Percentiles rank a stretch among this genome's conserved stretches.
Conservation (phyloP, 306 rosid species). For the Begonia fuchsioides region DNA sequence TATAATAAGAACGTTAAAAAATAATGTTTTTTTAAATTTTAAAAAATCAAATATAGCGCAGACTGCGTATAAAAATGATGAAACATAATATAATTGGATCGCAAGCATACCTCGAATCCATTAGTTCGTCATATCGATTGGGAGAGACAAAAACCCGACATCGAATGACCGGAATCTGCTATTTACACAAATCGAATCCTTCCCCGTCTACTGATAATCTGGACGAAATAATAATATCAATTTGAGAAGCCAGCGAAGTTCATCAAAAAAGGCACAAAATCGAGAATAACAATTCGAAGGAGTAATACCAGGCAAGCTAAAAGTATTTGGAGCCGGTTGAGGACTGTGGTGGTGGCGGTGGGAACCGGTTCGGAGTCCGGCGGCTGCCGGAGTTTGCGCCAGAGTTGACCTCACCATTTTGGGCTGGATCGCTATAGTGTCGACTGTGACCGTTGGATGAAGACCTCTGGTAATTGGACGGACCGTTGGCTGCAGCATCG, state of each 20-base stretch:
- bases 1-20: no score
- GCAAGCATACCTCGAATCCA: conserved; percentile 21
- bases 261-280: conserved; percentile 30
- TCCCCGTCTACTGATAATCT: conserved; percentile 2
- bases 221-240: conserved; percentile 11
- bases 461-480: conserved; percentile 38
- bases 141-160: conserved; percentile 15
- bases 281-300: conserved; percentile 14
- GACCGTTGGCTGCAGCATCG: conserved; percentile 70
- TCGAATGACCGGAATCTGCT: conserved; percentile 37
- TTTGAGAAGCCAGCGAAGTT: conserved; percentile 15
- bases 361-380: conserved; percentile 78
- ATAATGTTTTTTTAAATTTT: no score
- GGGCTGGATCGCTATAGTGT: conserved; percentile 57
- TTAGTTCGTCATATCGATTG: neutral
- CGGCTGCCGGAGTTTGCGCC: conserved; percentile 64
- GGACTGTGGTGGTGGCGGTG: conserved; percentile 68
- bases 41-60: conserved; percentile 17
- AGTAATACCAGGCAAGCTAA: conserved; percentile 10
- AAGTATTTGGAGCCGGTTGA: conserved; percentile 64
- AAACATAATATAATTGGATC: conserved; percentile 13
- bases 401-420: conserved; percentile 65
- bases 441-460: conserved; percentile 70
- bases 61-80: conserved; percentile 9
- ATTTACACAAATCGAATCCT: conserved; percentile 23